Evolutionary conservation across 805 yeast species (phyloP), one percentile per base, ranked within the genome.

Genomic region (Maudiozyma serrabonitensis): DNA sequence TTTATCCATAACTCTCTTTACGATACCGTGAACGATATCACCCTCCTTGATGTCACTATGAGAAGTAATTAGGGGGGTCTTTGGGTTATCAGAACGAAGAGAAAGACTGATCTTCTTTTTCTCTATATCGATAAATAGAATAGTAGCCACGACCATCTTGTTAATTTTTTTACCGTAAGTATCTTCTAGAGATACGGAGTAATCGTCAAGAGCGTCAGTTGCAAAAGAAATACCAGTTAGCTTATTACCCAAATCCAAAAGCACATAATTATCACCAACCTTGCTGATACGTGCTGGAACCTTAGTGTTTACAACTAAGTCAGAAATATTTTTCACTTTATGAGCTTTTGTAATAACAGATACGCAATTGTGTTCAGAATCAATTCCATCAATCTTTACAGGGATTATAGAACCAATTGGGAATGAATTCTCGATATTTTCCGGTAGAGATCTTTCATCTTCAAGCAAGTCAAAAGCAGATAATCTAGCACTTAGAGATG

Each of bases 121-220:
- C 6, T 63, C 55, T 9, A 59, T 52, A 49, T 67, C 69, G 32
- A 75, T 59, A 6, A 63, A 48, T 15, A 68, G 45, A 23, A 84
- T 76, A 7, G 78, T 75, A 28, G 87, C 87, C 37, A 80, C 64
- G 46, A 80, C 76, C 41, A 78, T 73, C 52, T 77, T 79, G 54
- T 81, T 80, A 4, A 56, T 45, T 46, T 52, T 57, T 39, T 69
- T 66, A 4, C 71, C 62, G 61, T 69, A 83, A 5, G 71, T 72
- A 13, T 73, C 76, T 34, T 72, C 73, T 45, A 84, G 65, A 44
- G 75, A 72, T 39, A 74, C 68, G 35, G 80, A 71, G 62, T 78
- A 87, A 61, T 84, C 84, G 59, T 82, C 78, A 55, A 85, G 70
- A 6, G 95, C 88, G 63, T 88, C 96, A 2, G 93, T 81, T 46